A percentile compares a stretch with the other conserved stretches of the same genome.
phyloP scores from a whole-genome alignment of 139 green algal genomes.

The Chlorella vulgaris region DNA sequence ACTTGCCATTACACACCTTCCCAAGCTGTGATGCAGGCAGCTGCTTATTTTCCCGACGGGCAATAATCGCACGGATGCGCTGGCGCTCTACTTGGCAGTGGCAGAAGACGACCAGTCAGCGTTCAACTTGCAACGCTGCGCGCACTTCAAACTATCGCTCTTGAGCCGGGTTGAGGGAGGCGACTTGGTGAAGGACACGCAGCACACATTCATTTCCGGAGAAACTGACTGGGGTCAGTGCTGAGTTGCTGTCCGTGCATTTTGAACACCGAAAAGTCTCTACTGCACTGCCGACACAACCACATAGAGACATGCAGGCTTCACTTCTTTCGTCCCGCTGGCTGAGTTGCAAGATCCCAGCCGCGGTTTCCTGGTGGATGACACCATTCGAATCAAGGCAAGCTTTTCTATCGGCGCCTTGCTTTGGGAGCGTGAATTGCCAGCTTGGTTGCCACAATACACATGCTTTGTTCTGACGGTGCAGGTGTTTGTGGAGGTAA shows the following conservation, averaged over 20 bases:
- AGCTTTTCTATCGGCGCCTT: slow-evolving; percentile 6
- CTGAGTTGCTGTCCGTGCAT: too few relatives aligned
- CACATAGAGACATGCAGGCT: too few relatives aligned
- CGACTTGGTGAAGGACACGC: slow-evolving; percentile 68
- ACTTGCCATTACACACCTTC: background rate
- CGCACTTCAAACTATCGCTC: slow-evolving; percentile 81
- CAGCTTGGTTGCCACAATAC: background rate
- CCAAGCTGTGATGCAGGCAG: slow-evolving; percentile 66
- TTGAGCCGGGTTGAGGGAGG: slow-evolving; percentile 64
- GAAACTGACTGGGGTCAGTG: slow-evolving; percentile 76
- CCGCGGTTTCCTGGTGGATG: slow-evolving; percentile 73
- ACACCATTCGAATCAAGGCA: slow-evolving; percentile 63
- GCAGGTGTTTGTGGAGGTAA: slow-evolving; percentile 49
- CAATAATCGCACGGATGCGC: slow-evolving; percentile 47
- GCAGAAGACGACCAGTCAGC: slow-evolving; percentile 65
- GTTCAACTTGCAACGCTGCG: slow-evolving; percentile 62
- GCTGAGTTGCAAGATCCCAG: slow-evolving; percentile 61
- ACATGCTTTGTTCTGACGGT: background rate
- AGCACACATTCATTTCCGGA: slow-evolving; percentile 71
- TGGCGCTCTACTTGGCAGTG: slow-evolving; percentile 81
- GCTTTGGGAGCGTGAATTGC: too few relatives aligned
- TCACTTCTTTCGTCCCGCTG: slow-evolving; percentile 79
- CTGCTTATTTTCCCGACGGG: slow-evolving; percentile 78
- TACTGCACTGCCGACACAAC: too few relatives aligned
- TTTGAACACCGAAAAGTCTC: background rate